These are phyloP conservation scores for Alternaria solani DNA, from an alignment of 2,329 filamentous ascomycete species.

Conservation along the genomic window DNA sequence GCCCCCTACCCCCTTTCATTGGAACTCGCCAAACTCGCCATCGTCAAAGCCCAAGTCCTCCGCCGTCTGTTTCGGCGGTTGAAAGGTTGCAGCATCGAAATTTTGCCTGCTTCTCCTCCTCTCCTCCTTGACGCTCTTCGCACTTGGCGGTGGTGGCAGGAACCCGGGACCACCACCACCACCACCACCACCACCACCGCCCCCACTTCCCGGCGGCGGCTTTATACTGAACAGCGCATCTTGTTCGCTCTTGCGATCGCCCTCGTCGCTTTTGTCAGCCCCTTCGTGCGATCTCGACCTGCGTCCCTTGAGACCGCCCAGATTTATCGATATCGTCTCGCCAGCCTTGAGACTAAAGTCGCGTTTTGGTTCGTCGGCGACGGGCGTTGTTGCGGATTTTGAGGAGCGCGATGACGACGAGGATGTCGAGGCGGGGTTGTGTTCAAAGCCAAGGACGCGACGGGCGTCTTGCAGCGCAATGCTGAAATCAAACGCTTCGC, in stretches of 20 bases:
- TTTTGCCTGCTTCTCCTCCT: constrained; percentile 62
- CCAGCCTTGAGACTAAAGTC: constrained; percentile 90
- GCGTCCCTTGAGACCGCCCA: constrained; percentile 65
- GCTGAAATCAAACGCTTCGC: constrained; percentile 85
- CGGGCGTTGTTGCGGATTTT: constrained; percentile 9
- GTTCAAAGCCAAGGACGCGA: constrained; percentile 70
- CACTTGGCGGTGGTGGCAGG: constrained; percentile 73
- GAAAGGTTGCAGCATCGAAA: constrained; percentile 32
- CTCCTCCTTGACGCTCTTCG: constrained; percentile 67
- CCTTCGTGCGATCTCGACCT: constrained; percentile 49
- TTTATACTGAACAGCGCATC: constrained; percentile 74
- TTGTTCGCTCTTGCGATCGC: constrained; percentile 51
- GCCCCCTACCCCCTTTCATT: constrained; percentile 45
- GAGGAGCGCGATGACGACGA: constrained; percentile 5
- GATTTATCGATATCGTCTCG: constrained; percentile 84
- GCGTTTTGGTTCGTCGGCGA: constrained; percentile 63
- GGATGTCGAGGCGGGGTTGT: constrained; percentile 36
- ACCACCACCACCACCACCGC: too few species aligned
- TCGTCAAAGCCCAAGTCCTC: constrained; percentile 83
- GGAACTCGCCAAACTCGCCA: constrained; percentile 87
- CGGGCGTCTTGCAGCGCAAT: constrained; percentile 81
- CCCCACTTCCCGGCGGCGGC: constrained; percentile 66
- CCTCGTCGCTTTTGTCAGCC: constrained; percentile 50
- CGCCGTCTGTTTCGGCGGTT: constrained; percentile 44
- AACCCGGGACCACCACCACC: constrained; percentile 46